Base-by-base conservation (phyloP, 768 basidiomycete species). In the Kwoniella dendrophila region DNA sequence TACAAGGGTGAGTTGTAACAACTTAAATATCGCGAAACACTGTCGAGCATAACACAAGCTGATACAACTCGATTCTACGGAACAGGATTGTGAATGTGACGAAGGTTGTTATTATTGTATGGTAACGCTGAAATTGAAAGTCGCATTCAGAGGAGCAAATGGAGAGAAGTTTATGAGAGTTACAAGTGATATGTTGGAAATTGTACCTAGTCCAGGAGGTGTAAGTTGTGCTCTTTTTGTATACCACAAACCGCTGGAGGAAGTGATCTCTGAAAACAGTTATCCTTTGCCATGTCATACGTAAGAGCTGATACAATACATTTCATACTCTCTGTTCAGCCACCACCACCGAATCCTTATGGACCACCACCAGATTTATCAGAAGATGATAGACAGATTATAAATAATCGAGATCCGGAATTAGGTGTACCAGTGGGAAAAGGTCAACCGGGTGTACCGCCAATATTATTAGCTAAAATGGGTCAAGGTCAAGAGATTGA, bases 401-500 rank as follows among this genome's bases (percentile, higher is more conserved):
- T 90, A 12, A 81, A 86, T 7, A 92, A 90, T 76, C 84, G 93
- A 48, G 85, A 83, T 18, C 85, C 86, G 64, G 81, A 81, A 55
- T 91, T 96, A 77, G 93, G 92, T 32, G 80, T 84, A 67, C 92
- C 93, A 1, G 88, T 92, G 4, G 91, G 91, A 27, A 90, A 90
- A 82, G 84, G 91, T 90, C 68, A 66, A 83, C 82, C 56, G 26
- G 38, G 59, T 33, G 16, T 50, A 4, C 79, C 85, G 18, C 92
- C 92, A 0, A 87, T 96, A 45, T 80, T 97, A 44, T 86, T 97
- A 20, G 90, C 89, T 67, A 95, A 94, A 79, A 87, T 98, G 38
- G 88, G 92, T 45, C 92, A 91, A 80, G 93, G 93, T 0, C 96
- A 99, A 79, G 91, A 93, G 77, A 81, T 99, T 27, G 88, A 85